Evolutionary conservation across 2,329 filamentous ascomycete genomes (phyloP).

Genomic region (Colletotrichum lentis): DNA sequence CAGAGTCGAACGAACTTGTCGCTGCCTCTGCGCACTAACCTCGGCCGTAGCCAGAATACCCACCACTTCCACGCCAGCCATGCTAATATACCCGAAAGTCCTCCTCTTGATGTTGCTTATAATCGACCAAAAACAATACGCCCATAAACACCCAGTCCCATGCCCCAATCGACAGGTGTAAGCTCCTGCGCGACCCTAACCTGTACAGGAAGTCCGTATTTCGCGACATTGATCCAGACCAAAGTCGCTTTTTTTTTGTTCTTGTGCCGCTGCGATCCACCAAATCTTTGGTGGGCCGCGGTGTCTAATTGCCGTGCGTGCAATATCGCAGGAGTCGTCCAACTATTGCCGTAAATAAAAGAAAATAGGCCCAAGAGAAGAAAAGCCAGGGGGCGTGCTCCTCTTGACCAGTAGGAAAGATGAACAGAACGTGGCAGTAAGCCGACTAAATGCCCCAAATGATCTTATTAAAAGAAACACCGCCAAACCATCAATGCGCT

Average conservation of each 20-base stretch:
- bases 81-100: constrained; percentile 20
- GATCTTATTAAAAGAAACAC: neutral
- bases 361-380: neutral
- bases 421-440: neutral
- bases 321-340: neutral
- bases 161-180: constrained; percentile 31
- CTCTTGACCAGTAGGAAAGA: constrained; percentile 7
- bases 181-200: constrained; percentile 5
- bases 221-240: neutral
- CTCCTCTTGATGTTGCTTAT: constrained; percentile 29
- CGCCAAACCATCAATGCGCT: neutral
- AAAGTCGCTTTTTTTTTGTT: constrained; percentile 5
- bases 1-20: neutral
- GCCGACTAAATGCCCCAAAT: neutral
- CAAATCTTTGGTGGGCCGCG: constrained; percentile 3
- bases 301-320: constrained; percentile 22
- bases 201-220: constrained; percentile 15
- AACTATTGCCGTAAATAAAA: constrained; percentile 10
- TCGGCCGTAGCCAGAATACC: constrained; percentile 24
- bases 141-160: constrained; percentile 26
- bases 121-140: neutral
- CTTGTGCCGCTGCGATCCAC: neutral
- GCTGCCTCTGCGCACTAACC: constrained; percentile 3
- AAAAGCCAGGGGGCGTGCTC: constrained; percentile 7
- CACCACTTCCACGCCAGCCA: constrained; percentile 2